phyloP scores from a whole-genome alignment of 805 yeast species.

The Pichia insulana region DNA sequence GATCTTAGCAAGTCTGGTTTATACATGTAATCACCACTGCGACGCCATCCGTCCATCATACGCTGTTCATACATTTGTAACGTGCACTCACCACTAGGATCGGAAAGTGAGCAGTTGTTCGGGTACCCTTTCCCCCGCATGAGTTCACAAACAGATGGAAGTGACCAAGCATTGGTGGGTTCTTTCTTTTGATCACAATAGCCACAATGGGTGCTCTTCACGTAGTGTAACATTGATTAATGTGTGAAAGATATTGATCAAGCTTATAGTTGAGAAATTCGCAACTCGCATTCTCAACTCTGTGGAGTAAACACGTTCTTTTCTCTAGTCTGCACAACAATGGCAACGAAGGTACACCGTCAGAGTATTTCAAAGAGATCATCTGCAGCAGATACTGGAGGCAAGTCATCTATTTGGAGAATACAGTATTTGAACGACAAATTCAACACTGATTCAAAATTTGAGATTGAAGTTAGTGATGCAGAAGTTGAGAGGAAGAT shows the following conservation, averaged over 20 bases:
- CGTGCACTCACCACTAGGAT: slow-evolving; percentile 21
- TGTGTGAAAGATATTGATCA: too few species aligned
- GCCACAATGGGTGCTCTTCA: slow-evolving; percentile 50
- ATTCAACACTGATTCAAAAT: slow-evolving; percentile 6
- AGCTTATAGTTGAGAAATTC: too few species aligned
- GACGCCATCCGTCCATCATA: slow-evolving; percentile 66
- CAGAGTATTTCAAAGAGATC: neutral
- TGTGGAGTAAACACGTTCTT: too few species aligned
- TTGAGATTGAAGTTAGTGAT: slow-evolving; percentile 7
- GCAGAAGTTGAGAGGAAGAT: neutral
- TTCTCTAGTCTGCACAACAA: neutral
- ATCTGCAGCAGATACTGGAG: neutral
- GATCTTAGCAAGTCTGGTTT: slow-evolving; percentile 58
- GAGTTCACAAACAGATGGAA: slow-evolving; percentile 9
- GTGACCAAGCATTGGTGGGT: slow-evolving; percentile 24
- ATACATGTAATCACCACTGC: slow-evolving; percentile 59
- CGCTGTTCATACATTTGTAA: slow-evolving; percentile 50
- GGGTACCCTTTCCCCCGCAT: slow-evolving; percentile 15
- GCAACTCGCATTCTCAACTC: neutral
- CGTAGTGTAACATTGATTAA: slow-evolving; percentile 20
- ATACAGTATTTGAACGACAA: slow-evolving; percentile 6
- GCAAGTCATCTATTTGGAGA: slow-evolving; percentile 1
- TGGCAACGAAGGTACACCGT: neutral
- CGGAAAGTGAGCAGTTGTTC: slow-evolving; percentile 21
- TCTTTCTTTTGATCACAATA: slow-evolving; percentile 46